Evolutionary conservation across 345 rosid genomes (phyloP).

Genomic region (Salix koriyanagi): DNA sequence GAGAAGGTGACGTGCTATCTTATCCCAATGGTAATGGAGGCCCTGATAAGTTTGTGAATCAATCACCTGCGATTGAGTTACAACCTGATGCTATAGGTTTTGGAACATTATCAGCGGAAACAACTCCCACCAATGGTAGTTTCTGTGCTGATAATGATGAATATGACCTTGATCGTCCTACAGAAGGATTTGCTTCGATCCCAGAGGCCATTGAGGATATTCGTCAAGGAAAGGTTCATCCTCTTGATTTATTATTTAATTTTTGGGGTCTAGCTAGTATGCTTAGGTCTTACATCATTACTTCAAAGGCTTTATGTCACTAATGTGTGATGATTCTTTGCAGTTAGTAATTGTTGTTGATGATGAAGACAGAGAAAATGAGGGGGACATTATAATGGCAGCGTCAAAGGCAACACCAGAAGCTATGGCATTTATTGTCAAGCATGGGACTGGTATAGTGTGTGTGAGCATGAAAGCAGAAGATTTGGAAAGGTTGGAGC

Average conservation of each 20-base stretch:
- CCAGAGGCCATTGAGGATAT: conserved; percentile 73
- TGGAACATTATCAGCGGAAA: conserved; percentile 41
- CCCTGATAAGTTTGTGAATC: conserved; percentile 13
- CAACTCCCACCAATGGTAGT: conserved; percentile 29
- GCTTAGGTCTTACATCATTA: background rate
- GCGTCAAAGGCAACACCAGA: conserved; percentile 82
- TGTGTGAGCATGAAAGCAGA: conserved; percentile 84
- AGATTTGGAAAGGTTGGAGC: conserved; percentile 73
- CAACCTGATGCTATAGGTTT: conserved; percentile 34
- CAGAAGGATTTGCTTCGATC: conserved; percentile 60
- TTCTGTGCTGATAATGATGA: conserved; percentile 45
- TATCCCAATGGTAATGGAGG: conserved; percentile 35
- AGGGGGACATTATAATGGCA: conserved; percentile 89
- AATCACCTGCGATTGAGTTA: conserved; percentile 26
- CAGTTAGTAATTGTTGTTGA: conserved; percentile 89
- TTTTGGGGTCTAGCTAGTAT: background rate
- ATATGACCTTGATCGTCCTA: conserved; percentile 59
- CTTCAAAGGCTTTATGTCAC: background rate
- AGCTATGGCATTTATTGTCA: conserved; percentile 93
- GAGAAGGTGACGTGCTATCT: conserved; percentile 44
- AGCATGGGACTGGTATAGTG: conserved; percentile 88
- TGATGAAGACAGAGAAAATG: conserved; percentile 94
- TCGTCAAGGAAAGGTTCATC: conserved; percentile 65
- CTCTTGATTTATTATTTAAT: background rate
- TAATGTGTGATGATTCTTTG: conserved; percentile 22